These are phyloP conservation scores for Stephania cephalantha DNA, from an alignment of 164 flowering plant genomes.

Conservation along the genomic window DNA sequence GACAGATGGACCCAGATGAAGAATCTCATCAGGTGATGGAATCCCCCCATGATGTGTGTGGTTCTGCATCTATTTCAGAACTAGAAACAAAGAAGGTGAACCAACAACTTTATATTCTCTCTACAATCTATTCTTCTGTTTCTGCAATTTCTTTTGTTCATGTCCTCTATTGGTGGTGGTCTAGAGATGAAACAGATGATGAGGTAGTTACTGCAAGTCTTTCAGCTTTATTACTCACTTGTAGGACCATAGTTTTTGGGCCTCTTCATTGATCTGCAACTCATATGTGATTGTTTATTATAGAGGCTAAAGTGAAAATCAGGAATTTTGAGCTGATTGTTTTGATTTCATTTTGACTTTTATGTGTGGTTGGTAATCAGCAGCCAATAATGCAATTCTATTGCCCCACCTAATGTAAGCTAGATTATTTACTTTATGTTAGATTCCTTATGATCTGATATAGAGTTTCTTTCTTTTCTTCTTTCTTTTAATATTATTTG, in stretches of 20 bases:
- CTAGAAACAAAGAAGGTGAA: neutral
- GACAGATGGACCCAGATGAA: conserved; percentile 25
- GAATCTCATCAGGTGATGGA: conserved; percentile 21
- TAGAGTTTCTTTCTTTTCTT: neutral
- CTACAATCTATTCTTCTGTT: neutral
- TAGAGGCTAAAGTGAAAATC: neutral
- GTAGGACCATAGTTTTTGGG: conserved; percentile 7
- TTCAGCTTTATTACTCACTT: neutral
- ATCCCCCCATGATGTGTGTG: conserved; percentile 23
- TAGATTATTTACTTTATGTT: conserved; percentile 1
- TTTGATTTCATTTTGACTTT: neutral
- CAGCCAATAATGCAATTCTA: neutral
- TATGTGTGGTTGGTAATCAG: neutral
- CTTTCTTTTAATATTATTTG: neutral
- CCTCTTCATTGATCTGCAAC: conserved; percentile 1
- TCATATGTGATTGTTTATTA: neutral
- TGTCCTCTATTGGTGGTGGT: neutral
- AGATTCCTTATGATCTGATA: neutral
- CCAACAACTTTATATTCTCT: neutral
- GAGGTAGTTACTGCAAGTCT: conserved; percentile 11
- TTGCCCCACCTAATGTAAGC: neutral
- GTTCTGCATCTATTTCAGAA: neutral
- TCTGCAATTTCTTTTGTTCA: neutral
- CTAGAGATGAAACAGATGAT: neutral
- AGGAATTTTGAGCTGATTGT: neutral